A percentile compares a stretch with the other conserved stretches of the same genome.
Evolutionary conservation across 1,284 basidiomycete genomes (phyloP).

Genomic region (Anthracocystis walkeri): DNA sequence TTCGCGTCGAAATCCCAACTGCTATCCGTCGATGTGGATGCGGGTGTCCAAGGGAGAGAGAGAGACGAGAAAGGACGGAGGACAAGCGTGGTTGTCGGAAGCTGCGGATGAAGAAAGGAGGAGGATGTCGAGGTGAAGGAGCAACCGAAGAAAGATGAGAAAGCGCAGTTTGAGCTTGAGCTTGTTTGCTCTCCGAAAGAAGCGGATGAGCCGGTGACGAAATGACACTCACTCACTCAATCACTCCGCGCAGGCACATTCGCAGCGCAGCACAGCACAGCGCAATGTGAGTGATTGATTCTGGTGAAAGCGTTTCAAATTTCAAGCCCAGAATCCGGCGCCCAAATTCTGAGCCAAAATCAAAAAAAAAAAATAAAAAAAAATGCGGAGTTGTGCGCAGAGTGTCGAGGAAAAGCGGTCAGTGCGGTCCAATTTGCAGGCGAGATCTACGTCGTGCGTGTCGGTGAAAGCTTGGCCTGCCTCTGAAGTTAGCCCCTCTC

Average conservation of each 20-base stretch:
- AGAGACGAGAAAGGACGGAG: background rate
- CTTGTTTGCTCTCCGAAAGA: too few relatives aligned
- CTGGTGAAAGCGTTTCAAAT: too few relatives aligned
- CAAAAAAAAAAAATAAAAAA: background rate
- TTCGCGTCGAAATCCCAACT: background rate
- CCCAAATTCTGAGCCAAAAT: background rate
- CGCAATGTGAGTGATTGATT: too few relatives aligned
- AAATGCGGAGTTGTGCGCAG: constrained; percentile 20
- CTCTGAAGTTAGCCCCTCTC: too few relatives aligned
- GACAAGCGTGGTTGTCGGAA: background rate
- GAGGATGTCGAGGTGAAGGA: background rate
- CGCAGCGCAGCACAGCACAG: too few relatives aligned
- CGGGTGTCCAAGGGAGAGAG: background rate
- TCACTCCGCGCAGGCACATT: too few relatives aligned
- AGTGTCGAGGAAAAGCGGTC: constrained; percentile 10
- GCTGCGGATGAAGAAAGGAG: background rate
- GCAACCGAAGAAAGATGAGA: background rate
- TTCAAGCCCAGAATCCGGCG: constrained; percentile 3
- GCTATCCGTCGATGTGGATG: background rate
- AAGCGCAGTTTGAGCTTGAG: background rate
- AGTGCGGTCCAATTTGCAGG: constrained; percentile 14
- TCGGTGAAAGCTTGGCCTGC: background rate
- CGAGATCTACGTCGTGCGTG: constrained; percentile 26
- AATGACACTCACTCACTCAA: too few relatives aligned
- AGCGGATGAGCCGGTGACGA: too few relatives aligned